These are phyloP conservation scores for Hsuehochloa calcarea DNA, from an alignment of 176 grass and related monocot species.

Conservation along the genomic window DNA sequence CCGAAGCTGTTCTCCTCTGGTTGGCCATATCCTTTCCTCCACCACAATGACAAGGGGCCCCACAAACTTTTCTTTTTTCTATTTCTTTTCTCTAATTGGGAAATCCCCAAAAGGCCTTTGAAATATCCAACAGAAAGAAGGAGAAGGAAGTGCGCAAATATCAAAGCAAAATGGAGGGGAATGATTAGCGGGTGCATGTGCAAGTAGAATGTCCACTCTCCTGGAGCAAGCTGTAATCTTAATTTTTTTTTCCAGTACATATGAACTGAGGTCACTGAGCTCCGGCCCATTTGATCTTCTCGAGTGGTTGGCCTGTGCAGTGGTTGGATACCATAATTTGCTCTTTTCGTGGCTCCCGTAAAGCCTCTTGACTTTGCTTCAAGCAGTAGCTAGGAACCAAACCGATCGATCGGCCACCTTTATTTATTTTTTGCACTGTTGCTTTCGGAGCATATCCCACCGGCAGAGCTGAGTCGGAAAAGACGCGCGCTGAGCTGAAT, in stretches of 20 bases:
- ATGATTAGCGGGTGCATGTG: too few relatives aligned
- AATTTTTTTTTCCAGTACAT: background rate
- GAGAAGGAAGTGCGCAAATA: too few relatives aligned
- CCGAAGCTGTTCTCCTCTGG: too few relatives aligned
- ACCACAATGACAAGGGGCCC: too few relatives aligned
- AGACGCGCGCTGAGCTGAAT: background rate
- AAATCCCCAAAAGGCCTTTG: too few relatives aligned
- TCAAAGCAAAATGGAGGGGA: too few relatives aligned
- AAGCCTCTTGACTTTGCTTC: conserved; percentile 49
- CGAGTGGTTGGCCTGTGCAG: background rate
- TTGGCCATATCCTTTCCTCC: too few relatives aligned
- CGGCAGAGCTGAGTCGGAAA: background rate
- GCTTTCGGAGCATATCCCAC: background rate
- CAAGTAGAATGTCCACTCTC: too few relatives aligned
- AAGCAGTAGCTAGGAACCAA: conserved; percentile 37
- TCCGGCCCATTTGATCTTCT: background rate
- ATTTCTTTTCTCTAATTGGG: too few relatives aligned
- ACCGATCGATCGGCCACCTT: background rate
- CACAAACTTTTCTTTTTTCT: too few relatives aligned
- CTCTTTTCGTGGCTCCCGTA: conserved; percentile 18
- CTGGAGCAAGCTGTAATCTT: background rate
- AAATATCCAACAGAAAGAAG: too few relatives aligned
- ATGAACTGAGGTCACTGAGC: background rate
- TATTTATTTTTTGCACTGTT: background rate
- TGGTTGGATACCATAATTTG: background rate